A percentile compares a stretch with the other conserved stretches of the same genome.
These are phyloP conservation scores for Tilletia horrida DNA, from an alignment of 1,284 basidiomycete species.

Conservation along the genomic window DNA sequence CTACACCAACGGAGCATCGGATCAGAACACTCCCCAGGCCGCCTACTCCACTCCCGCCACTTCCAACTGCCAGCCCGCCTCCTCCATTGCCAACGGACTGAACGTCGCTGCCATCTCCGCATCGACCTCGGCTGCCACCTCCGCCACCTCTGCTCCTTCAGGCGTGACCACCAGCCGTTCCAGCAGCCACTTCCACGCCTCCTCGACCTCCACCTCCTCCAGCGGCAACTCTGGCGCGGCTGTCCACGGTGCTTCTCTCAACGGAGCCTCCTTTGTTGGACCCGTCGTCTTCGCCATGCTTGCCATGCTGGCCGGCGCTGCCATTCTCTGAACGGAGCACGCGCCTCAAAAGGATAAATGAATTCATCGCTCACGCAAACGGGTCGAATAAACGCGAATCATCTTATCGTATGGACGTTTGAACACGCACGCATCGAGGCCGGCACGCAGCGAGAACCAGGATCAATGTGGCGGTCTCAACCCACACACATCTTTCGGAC, in stretches of 20 bases:
- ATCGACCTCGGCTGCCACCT: background rate
- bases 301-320: slow-evolving; percentile 13
- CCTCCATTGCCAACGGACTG: slow-evolving; percentile 48
- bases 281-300: background rate
- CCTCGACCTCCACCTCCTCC: background rate
- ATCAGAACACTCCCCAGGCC: slow-evolving; percentile 40
- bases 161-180: background rate
- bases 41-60: slow-evolving; percentile 51
- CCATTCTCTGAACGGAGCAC: background rate
- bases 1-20: slow-evolving; percentile 49
- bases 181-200: background rate
- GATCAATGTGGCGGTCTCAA: too few relatives aligned
- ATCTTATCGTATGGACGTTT: too few relatives aligned
- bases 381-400: too few relatives aligned
- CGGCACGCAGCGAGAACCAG: too few relatives aligned
- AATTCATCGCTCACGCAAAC: too few relatives aligned
- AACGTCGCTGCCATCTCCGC: slow-evolving; percentile 17
- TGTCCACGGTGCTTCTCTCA: background rate
- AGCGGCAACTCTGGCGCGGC: background rate
- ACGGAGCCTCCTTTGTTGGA: background rate
- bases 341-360: too few relatives aligned
- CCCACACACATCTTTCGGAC: too few relatives aligned
- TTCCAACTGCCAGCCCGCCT: slow-evolving; percentile 39
- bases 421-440: too few relatives aligned
- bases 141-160: background rate